Evolutionary conservation across 1,139 yeast species (phyloP), one percentile per base, ranked within the genome.

Genomic region (Magnusiomyces clavatus): DNA sequence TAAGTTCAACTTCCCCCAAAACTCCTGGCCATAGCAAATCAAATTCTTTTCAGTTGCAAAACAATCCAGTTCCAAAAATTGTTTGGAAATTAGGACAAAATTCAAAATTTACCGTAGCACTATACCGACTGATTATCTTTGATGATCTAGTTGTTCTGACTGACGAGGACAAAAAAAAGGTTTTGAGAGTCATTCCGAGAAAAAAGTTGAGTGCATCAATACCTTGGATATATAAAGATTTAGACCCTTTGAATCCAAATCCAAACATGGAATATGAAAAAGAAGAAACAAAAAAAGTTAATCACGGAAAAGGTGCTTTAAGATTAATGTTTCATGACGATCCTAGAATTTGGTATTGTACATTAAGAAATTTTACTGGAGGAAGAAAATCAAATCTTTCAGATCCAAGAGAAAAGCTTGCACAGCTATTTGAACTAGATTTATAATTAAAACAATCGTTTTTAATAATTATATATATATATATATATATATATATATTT

Each of bases 41-140:
- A 24, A 24, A 24, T 24, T 24, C 31, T 24, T 24, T 24, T 8
- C 31, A 24, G 31, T 24, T 24, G 31, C 4, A 8, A 8, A 24
- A 51, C 12, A 49, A 52, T 19, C 55, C 55, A 10, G 51, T 50
- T 5, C 48, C 55, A 31, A 52, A 52, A 34, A 47, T 52, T n/a
- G 44, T 53, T 17, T 47, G 43, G 31, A 46, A 48, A 19, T 12
- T n/a, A 2, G 34, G 17, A 2, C 47, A 45, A 49, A 53, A 48
- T 14, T 34, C 51, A 14, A 43, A 43, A 24, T 51, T 46, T 42
- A 46, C 36, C 2, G n/a, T 53, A 19, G 42, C 51, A 12, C 44
- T 51, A 12, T 47, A 43, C 40, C 50, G 56, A 1, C 17, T 53
- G 6, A 53, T 53, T 17, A 48, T 53, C 6, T 53, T 51, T 29